A percentile compares a stretch with the other conserved stretches of the same genome.
Conservation (phyloP, 2,329 filamentous ascomycete genomes). For the Dryadomyces quercus-mongolicae region DNA sequence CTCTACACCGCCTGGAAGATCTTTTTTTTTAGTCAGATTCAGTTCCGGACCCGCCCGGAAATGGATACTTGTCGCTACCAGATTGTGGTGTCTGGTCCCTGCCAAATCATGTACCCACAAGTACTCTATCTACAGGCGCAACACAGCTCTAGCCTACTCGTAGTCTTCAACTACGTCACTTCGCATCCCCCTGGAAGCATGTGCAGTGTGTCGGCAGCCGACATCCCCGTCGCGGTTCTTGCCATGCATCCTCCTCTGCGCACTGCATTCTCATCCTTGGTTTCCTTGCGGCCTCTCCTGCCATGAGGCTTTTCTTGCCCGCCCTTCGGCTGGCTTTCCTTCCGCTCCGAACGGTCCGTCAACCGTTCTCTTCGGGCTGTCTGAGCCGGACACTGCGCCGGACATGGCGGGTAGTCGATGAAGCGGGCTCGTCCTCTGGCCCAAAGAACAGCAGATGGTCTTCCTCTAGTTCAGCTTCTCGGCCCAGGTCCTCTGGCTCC, state of each 20-base stretch:
- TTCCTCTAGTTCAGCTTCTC: too few relatives aligned
- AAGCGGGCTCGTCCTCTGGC: not conserved
- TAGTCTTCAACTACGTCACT: not conserved
- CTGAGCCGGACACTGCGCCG: not conserved
- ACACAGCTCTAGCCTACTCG: not conserved
- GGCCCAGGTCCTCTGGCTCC: not conserved
- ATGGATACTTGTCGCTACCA: not conserved
- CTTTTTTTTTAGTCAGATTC: not conserved
- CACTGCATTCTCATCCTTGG: not conserved
- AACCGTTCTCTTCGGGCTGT: too few relatives aligned
- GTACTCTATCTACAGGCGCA: not conserved
- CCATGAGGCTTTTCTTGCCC: slow-evolving; percentile 1
- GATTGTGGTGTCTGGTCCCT: too few relatives aligned
- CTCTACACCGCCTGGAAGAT: slow-evolving; percentile 5
- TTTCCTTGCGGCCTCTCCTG: not conserved
- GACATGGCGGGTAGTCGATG: not conserved
- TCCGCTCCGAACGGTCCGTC: not conserved
- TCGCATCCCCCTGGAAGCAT: not conserved
- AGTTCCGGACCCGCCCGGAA: slow-evolving; percentile 2
- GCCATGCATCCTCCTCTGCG: not conserved
- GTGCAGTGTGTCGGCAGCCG: not conserved
- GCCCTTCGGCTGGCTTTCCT: not conserved
- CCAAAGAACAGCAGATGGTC: too few relatives aligned
- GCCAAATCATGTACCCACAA: not conserved
- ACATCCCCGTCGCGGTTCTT: not conserved